Base-by-base conservation (phyloP, 805 yeast genomes). In the Peterozyma toletana region DNA sequence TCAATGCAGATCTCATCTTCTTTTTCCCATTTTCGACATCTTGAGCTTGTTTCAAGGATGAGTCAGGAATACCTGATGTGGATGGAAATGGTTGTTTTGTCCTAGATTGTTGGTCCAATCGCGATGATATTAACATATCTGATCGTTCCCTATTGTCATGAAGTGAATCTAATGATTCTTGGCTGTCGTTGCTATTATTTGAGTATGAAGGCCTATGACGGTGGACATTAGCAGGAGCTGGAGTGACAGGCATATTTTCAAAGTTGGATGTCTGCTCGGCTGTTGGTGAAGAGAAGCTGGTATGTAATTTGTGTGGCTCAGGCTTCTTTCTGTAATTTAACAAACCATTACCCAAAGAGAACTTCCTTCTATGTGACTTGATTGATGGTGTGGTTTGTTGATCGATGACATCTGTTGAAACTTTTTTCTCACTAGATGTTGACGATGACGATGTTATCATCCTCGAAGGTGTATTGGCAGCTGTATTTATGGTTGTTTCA, bases 41-140 rank as follows among this genome's bases (percentile, higher is more conserved):
- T 21, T 21, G 27, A 5, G 7, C 27, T 21, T 4, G 27, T 21
- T 21, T 21, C 13, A 18, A 9, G 5, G 37, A 38, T 7, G 41
- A 36, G 44, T 35, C 30, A 41, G 5, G 58, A 51, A 10, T 59
- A 50, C 15, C 44, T 39, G 29, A 30, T 15, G 48, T 48, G 33
- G 49, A 48, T 14, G 39, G 37, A 4, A 21, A 5, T 21, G 27
- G 7, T 21, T 21, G 27, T 21, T 21, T 21, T 21, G 27, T 7
- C 27, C 27, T 30, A 33, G 55, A 54, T 47, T 58, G 66, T 46
- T 79, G 83, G 50, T 79, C 83, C 38, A 79, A 53, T 51, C 80
- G 63, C 41, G 81, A 73, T 3, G 83, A 76, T 9, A 78, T 60
- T 51, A 80, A 66, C 83, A 79, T 78, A 55, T 80, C 83, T 40